Evolutionary conservation across 306 rosid genomes (phyloP).

Genomic region (Trifolium dubium): DNA sequence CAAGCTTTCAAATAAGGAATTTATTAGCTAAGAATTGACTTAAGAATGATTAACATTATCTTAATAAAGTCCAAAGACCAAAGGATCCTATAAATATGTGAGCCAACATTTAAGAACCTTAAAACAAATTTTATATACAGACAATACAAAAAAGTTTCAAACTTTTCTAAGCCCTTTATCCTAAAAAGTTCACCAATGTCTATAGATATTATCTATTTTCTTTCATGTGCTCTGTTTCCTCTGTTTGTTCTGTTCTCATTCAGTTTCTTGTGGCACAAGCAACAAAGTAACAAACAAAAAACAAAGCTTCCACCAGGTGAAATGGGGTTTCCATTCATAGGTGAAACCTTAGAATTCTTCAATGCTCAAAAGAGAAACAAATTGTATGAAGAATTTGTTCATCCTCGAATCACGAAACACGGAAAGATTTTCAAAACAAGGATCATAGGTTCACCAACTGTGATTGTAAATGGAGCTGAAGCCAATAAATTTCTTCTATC

Average conservation of each 20-base stretch:
- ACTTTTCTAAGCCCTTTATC: conserved; percentile 24
- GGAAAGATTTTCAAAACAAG: conserved; percentile 78
- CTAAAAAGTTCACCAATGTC: conserved; percentile 47
- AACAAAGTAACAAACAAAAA: conserved; percentile 38
- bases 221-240: conserved; percentile 42
- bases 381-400: conserved; percentile 64
- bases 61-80: neutral
- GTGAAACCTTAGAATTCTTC: conserved; percentile 85
- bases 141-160: conserved; percentile 9
- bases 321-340: conserved; percentile 81
- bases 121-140: conserved; percentile 18
- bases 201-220: conserved; percentile 31
- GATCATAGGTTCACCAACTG: conserved; percentile 85
- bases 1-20: conserved; percentile 33
- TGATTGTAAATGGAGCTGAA: conserved; percentile 75
- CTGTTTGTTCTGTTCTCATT: conserved; percentile 43
- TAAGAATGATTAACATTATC: conserved; percentile 46
- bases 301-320: conserved; percentile 67
- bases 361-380: conserved; percentile 64
- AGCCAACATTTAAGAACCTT: conserved; percentile 11
- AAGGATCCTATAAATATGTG: conserved; percentile 43
- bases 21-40: conserved; percentile 38
- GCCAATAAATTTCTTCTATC: conserved; percentile 71
- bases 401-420: conserved; percentile 55
- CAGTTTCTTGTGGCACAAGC: conserved; percentile 47